A percentile compares a stretch with the other conserved stretches of the same genome.
These are phyloP conservation scores for Forsythia suspensa DNA, from an alignment of 257 asterid genomes.

Conservation along the genomic window DNA sequence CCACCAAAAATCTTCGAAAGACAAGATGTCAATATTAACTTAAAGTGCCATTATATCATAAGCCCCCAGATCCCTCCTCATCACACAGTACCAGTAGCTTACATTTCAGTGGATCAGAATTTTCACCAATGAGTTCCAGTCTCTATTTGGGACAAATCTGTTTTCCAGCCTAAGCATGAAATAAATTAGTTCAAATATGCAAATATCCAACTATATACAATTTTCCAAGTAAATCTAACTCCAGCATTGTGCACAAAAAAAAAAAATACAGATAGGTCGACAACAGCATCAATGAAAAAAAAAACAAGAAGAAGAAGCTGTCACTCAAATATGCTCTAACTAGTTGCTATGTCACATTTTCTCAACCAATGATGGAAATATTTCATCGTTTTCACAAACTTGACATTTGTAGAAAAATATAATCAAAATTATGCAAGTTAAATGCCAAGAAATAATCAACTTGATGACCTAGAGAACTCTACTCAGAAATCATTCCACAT, in stretches of 20 bases:
- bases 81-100: not conserved
- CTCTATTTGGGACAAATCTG: not conserved
- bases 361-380: not conserved
- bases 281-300: not conserved
- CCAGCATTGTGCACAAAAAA: too few relatives aligned
- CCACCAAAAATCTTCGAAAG: slow-evolving; percentile 1
- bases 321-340: slow-evolving; percentile 1
- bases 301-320: not conserved
- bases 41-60: slow-evolving; percentile 3
- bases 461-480: not conserved
- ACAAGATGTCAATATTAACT: not conserved
- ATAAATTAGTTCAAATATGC: not conserved
- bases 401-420: not conserved
- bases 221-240: not conserved
- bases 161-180: not conserved
- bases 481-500: slow-evolving; percentile 5
- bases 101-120: too few relatives aligned
- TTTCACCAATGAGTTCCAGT: too few relatives aligned
- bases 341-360: not conserved
- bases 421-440: not conserved
- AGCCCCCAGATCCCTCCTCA: not conserved
- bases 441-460: not conserved
- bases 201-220: too few relatives aligned
- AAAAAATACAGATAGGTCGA: too few relatives aligned
- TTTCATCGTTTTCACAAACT: not conserved